Evolutionary conservation across 768 basidiomycete genomes (phyloP).

Genomic region (Mycena leptocephala): DNA sequence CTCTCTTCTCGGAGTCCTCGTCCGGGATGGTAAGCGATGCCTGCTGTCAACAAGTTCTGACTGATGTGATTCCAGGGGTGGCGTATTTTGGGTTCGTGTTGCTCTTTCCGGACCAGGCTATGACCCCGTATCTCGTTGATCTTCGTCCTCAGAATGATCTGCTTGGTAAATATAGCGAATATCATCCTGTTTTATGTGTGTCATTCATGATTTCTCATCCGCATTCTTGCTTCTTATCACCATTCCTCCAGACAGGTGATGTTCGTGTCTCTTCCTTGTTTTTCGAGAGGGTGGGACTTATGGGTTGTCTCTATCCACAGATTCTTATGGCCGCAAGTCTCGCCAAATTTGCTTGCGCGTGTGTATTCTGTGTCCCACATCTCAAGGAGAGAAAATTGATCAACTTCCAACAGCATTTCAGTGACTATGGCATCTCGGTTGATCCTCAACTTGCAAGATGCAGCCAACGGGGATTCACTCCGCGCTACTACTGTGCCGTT

Average conservation of each 20-base stretch:
- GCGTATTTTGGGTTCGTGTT: conserved; percentile 13
- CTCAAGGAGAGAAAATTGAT: background rate
- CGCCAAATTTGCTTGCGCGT: background rate
- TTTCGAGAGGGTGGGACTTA: background rate
- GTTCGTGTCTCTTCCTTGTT: background rate
- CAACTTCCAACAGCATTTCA: background rate
- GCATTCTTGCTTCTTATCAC: background rate
- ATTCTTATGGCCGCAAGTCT: background rate
- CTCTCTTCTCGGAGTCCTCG: background rate
- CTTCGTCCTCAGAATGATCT: background rate
- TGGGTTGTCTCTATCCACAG: background rate
- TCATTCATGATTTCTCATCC: background rate
- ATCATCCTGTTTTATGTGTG: conserved; percentile 1
- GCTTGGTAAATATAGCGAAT: background rate
- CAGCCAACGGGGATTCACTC: background rate
- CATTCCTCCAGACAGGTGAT: background rate
- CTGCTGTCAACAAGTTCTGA: background rate
- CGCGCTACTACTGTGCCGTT: background rate
- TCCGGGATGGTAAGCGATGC: conserved; percentile 2
- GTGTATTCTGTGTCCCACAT: background rate
- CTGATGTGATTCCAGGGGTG: background rate
- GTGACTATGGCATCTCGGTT: conserved; percentile 1
- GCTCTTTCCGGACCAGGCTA: background rate
- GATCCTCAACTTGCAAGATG: conserved; percentile 2
- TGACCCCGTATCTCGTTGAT: background rate